Base-by-base conservation (phyloP, 1,284 basidiomycete genomes). In the Puccinia triticina region DNA sequence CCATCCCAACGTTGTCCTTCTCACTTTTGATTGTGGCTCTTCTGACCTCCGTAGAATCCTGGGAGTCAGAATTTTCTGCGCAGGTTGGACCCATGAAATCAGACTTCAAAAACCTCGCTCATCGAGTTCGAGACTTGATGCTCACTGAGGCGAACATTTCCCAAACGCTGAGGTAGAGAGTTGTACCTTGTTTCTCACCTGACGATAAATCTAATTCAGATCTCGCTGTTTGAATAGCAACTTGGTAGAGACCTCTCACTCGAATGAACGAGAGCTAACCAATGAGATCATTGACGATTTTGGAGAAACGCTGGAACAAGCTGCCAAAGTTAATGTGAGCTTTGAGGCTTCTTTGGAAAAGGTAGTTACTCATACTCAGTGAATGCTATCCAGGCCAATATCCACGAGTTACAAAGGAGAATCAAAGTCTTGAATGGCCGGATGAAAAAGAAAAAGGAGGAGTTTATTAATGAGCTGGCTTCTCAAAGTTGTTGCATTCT, bases 381-480 rank as follows among this genome's bases (percentile, higher is more conserved):
- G n/a, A n/a, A n/a, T 32, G 14, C 71, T 55, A 12, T 48, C 29
- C 66, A 73, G 71, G 53, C 23, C n/a, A 37, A 32, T 16, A 73
- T 73, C 11, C 26, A 73, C 48, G 71, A 55, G 26, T 34, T 73
- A 12, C 71, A 73, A 73, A 53, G 29, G 23, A 73, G 29, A 55
- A 23, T 73, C 50, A 53, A 55, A 34, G 32, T 53, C 29, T 29
- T 73, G 29, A 48, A 73, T 48, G 71, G 34, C 11, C 71, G 71
- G n/a, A 53, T 73, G 71, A 73, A 55, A 23, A 73, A 55, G 34
- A 73, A 37, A 26, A 73, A 73, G 48, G 53, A 40, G 0, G 71
- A 73, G 34, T 73, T 73, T n/a, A 73, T 26, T 4, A 10, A 73
- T 73, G 71, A 73, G 16, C 48, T 73, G 2, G 71, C 71, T 55